These are phyloP conservation scores for Lipomyces spencermartinsiae DNA, from an alignment of 805 yeast genomes.

Conservation along the genomic window DNA sequence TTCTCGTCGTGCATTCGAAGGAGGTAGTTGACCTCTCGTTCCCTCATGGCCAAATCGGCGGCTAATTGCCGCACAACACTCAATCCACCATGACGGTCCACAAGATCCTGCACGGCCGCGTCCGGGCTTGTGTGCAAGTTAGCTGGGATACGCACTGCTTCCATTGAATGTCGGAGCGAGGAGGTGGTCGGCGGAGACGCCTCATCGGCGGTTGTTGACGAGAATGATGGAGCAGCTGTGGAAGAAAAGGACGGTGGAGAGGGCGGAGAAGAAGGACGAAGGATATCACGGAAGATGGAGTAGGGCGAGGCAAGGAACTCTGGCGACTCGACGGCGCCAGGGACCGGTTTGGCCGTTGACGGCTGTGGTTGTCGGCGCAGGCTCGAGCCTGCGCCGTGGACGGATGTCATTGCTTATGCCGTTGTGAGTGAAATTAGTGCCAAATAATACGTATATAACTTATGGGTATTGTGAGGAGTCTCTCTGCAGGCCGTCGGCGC, in stretches of 20 bases:
- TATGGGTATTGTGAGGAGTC: too few species aligned
- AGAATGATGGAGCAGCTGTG: background rate
- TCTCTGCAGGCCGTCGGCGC: too few species aligned
- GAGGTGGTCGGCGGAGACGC: background rate
- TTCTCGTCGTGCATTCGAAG: constrained; percentile 8
- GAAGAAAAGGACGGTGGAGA: constrained; percentile 6
- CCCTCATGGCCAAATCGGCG: constrained; percentile 55
- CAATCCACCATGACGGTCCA: constrained; percentile 47
- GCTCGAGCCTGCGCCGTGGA: constrained; percentile 1
- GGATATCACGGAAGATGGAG: constrained; percentile 33
- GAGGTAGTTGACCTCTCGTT: constrained; percentile 49
- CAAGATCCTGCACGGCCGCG: constrained; percentile 44
- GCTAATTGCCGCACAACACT: constrained; percentile 56
- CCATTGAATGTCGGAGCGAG: background rate
- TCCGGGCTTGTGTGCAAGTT: constrained; percentile 49
- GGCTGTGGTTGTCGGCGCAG: background rate
- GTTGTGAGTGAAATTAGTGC: background rate
- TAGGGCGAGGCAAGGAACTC: constrained; percentile 33
- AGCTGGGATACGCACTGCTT: constrained; percentile 43
- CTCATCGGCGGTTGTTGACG: constrained; percentile 1
- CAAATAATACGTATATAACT: background rate
- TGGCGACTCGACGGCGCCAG: constrained; percentile 11
- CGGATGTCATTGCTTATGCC: background rate
- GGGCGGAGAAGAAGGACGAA: constrained; percentile 1
- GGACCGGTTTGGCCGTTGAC: background rate